These are phyloP conservation scores for Penicillium paradoxum DNA, from an alignment of 495 filamentous ascomycete species.

Conservation along the genomic window DNA sequence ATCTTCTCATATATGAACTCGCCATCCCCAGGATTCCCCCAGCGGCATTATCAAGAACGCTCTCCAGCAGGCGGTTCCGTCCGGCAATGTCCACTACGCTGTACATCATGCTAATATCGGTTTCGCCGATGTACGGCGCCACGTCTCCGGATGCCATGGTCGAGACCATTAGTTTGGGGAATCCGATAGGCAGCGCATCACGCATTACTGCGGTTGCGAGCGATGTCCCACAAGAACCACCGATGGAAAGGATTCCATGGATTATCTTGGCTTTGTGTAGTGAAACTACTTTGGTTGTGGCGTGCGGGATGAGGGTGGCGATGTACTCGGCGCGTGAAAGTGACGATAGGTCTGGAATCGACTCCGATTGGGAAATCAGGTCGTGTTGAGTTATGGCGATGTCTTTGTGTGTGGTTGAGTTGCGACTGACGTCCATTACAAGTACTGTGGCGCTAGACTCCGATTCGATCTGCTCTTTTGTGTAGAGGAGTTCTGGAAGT, in stretches of 20 bases:
- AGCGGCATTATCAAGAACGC: conserved; percentile 57
- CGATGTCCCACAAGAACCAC: conserved; percentile 55
- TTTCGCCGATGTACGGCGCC: conserved; percentile 54
- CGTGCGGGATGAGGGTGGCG: conserved; percentile 42
- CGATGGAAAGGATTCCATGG: conserved; percentile 52
- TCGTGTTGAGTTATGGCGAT: conserved; percentile 29
- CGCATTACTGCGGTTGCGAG: conserved; percentile 56
- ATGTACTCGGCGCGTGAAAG: conserved; percentile 44
- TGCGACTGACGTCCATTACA: conserved; percentile 55
- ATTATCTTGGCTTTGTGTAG: conserved; percentile 34
- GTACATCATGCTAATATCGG: conserved; percentile 67
- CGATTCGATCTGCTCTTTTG: conserved; percentile 43
- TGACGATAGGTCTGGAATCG: background rate
- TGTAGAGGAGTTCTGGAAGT: conserved; percentile 54
- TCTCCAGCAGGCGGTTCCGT: conserved; percentile 50
- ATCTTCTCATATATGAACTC: conserved; percentile 25
- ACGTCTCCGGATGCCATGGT: conserved; percentile 62
- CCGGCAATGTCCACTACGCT: conserved; percentile 66
- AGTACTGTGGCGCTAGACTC: conserved; percentile 29
- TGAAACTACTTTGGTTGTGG: conserved; percentile 26
- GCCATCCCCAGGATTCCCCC: conserved; percentile 55
- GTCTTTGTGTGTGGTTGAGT: conserved; percentile 30
- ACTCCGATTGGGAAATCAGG: background rate
- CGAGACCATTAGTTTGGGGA: conserved; percentile 66
- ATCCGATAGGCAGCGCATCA: conserved; percentile 51